These are phyloP conservation scores for Monilinia fructicola DNA, from an alignment of 2,329 filamentous ascomycete genomes.

Conservation along the genomic window DNA sequence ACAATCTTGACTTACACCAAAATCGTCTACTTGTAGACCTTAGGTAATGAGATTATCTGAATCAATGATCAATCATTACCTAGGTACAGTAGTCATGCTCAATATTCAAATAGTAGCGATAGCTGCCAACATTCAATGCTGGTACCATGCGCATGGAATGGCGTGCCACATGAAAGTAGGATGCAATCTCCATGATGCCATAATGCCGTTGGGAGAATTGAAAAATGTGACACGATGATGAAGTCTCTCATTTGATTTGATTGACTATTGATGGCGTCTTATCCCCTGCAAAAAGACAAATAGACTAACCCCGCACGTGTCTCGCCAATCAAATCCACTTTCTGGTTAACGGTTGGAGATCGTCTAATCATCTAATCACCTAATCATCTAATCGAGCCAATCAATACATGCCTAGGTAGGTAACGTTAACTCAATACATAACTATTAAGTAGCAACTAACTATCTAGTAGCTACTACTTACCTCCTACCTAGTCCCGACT, in stretches of 20 bases:
- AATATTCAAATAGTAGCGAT: no score
- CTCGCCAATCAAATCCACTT: slow-evolving; percentile 4
- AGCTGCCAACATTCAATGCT: background rate
- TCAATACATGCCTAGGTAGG: no score
- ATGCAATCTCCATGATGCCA: background rate
- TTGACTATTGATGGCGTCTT: slow-evolving; percentile 32
- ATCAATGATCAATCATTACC: background rate
- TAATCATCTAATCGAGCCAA: background rate
- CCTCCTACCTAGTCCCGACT: no score
- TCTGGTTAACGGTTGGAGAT: background rate
- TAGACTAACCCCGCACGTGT: slow-evolving; percentile 10
- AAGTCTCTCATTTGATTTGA: slow-evolving; percentile 24
- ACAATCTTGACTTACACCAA: slow-evolving; percentile 4
- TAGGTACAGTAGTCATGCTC: background rate
- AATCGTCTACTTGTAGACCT: background rate
- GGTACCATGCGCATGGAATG: slow-evolving; percentile 10
- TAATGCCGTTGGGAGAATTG: background rate
- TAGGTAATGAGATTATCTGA: background rate
- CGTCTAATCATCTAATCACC: background rate
- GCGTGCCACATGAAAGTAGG: background rate
- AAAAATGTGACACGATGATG: slow-evolving; percentile 1
- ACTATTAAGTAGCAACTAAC: no score
- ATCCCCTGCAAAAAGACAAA: slow-evolving; percentile 22
- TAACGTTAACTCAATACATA: no score
- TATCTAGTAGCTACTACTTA: no score